Conservation (phyloP, 2,329 filamentous ascomycete genomes). For the Penicillium sp. region DNA sequence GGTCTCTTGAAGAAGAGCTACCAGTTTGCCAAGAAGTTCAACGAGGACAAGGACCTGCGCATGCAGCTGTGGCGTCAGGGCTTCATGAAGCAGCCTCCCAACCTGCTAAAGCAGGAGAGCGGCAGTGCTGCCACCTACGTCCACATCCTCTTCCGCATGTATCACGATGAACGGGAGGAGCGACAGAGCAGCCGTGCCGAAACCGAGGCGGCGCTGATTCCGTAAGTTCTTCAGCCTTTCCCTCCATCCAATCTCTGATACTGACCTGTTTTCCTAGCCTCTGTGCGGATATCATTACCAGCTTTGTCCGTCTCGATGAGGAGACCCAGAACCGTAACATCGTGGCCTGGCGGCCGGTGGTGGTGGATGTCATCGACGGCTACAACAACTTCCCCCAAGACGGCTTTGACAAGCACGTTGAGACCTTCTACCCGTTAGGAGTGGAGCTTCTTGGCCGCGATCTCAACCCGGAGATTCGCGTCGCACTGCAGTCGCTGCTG, state of each 20-base stretch:
- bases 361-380: constrained; percentile 93
- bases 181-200: constrained; percentile 74
- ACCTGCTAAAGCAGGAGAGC: constrained; percentile 93
- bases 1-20: constrained; percentile 91
- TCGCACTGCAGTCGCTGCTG: constrained; percentile 73
- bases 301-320: constrained; percentile 83
- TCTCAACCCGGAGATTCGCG: constrained; percentile 73
- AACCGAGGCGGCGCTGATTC: constrained; percentile 88
- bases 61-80: constrained; percentile 95
- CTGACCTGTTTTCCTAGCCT: constrained; percentile 48
- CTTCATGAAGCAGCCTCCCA: constrained; percentile 99
- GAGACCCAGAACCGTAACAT: constrained; percentile 98
- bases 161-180: constrained; percentile 82
- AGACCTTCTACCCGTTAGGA: constrained; percentile 80
- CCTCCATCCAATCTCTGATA: not conserved
- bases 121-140: constrained; percentile 94
- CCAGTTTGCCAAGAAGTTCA: constrained; percentile 95
- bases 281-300: constrained; percentile 88
- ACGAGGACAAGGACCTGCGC: constrained; percentile 91
- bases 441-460: constrained; percentile 82
- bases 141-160: constrained; percentile 95
- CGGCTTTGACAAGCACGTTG: constrained; percentile 76
- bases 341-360: constrained; percentile 92
- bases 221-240: constrained; percentile 46
- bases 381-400: constrained; percentile 78